These are phyloP conservation scores for Populus deltoides DNA, from an alignment of 345 rosid genomes.

Conservation along the genomic window DNA sequence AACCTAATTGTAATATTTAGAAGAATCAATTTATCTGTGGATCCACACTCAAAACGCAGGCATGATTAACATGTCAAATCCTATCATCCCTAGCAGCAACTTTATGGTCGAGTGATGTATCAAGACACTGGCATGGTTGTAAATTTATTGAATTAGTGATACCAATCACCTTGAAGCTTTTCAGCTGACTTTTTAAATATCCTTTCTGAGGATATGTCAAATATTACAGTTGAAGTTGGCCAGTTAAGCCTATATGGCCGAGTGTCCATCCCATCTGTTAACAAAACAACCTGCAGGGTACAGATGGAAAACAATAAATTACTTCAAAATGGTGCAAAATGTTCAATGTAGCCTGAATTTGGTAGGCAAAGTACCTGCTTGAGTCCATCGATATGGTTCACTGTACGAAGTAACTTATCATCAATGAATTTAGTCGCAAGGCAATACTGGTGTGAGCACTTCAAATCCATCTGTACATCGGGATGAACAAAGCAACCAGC, in stretches of 20 bases:
- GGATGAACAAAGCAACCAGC: constrained; percentile 76
- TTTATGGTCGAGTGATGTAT: neutral
- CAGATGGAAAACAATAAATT: constrained; percentile 8
- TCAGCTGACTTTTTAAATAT: constrained; percentile 53
- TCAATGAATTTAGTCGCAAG: constrained; percentile 81
- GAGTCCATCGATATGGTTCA: constrained; percentile 61
- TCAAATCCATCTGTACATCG: constrained; percentile 37
- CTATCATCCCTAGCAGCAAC: neutral
- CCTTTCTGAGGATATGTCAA: constrained; percentile 66
- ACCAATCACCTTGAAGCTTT: constrained; percentile 60
- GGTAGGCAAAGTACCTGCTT: constrained; percentile 57
- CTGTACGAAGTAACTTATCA: constrained; percentile 60
- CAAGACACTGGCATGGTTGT: neutral
- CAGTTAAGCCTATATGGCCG: constrained; percentile 86
- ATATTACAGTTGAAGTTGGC: constrained; percentile 80
- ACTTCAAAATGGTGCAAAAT: constrained; percentile 6
- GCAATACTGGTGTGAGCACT: constrained; percentile 55
- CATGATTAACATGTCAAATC: neutral
- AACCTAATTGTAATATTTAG: neutral
- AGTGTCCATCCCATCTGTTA: constrained; percentile 95
- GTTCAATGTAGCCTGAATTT: neutral
- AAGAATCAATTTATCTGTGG: neutral
- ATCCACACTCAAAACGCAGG: neutral
- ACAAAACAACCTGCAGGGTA: constrained; percentile 69
- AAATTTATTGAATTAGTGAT: constrained; percentile 10